phyloP scores from a whole-genome alignment of 2,329 filamentous ascomycete genomes.

The Cyphellophora attinorum region DNA sequence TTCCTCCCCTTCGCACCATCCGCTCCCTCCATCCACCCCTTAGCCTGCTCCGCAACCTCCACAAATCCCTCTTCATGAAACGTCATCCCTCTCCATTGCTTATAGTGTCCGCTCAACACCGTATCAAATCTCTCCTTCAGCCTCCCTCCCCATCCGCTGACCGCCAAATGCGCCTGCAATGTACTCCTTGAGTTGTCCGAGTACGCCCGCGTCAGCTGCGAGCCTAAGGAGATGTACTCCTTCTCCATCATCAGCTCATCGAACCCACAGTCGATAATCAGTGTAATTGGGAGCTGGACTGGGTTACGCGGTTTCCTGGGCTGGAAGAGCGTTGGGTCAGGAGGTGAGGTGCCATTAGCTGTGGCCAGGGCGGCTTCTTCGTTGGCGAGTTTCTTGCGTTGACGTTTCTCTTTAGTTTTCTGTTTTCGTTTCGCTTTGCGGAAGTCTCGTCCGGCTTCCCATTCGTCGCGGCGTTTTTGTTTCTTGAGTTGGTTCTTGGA shows the following conservation, averaged over 20 bases:
- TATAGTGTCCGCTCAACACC: slow-evolving; percentile 60
- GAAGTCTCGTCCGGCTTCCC: slow-evolving; percentile 60
- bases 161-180: slow-evolving; percentile 61
- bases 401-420: slow-evolving; percentile 43
- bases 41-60: slow-evolving; percentile 55
- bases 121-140: slow-evolving; percentile 73
- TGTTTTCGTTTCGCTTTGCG: slow-evolving; percentile 51
- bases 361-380: slow-evolving; percentile 22
- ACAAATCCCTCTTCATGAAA: slow-evolving; percentile 69
- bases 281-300: slow-evolving; percentile 60
- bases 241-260: slow-evolving; percentile 81
- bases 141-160: slow-evolving; percentile 72
- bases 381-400: slow-evolving; percentile 34
- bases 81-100: slow-evolving; percentile 67
- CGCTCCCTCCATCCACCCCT: slow-evolving; percentile 60
- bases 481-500: slow-evolving; percentile 87
- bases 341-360: slow-evolving; percentile 10
- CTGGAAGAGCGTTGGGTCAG: slow-evolving; percentile 17
- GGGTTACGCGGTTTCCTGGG: slow-evolving; percentile 24
- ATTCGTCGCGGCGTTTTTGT: slow-evolving; percentile 58
- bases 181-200: slow-evolving; percentile 68
- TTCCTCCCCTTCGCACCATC: slow-evolving; percentile 45
- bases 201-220: slow-evolving; percentile 80
- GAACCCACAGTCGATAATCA: slow-evolving; percentile 87
- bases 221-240: slow-evolving; percentile 71